These are phyloP conservation scores for Camelina laxa DNA, from an alignment of 345 rosid species.

Conservation along the genomic window DNA sequence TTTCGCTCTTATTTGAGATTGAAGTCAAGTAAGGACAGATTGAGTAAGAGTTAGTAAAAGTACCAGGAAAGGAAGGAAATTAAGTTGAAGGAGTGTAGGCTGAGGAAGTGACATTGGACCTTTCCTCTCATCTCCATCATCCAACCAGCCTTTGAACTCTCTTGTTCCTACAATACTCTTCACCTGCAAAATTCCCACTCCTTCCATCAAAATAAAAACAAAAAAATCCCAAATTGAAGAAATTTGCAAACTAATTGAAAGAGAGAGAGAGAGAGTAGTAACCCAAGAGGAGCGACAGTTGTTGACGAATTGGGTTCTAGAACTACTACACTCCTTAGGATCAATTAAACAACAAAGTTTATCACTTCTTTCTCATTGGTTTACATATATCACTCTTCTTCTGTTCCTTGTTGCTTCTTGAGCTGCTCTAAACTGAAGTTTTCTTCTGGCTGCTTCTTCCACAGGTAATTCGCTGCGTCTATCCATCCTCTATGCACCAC, in stretches of 20 bases:
- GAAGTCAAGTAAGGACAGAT: background rate
- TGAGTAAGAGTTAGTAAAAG: background rate
- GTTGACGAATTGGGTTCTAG: constrained; percentile 57
- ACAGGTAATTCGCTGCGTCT: constrained; percentile 45
- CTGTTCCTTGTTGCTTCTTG: constrained; percentile 36
- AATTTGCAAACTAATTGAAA: background rate
- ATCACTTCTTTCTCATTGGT: constrained; percentile 3
- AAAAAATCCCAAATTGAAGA: background rate
- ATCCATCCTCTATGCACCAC: constrained; percentile 48
- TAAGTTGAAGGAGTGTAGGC: constrained; percentile 62
- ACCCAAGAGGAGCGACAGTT: constrained; percentile 85
- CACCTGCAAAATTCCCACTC: constrained; percentile 51
- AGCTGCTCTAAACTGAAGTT: constrained; percentile 43
- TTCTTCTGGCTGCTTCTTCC: constrained; percentile 52
- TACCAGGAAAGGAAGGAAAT: constrained; percentile 23
- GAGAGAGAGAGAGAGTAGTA: background rate
- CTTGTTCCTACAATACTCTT: constrained; percentile 75
- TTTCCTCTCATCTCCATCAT: constrained; percentile 67
- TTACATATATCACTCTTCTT: constrained; percentile 16
- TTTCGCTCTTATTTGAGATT: constrained; percentile 48
- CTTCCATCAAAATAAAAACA: background rate
- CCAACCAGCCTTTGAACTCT: constrained; percentile 67
- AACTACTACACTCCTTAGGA: constrained; percentile 65
- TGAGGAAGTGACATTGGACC: constrained; percentile 84
- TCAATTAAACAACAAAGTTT: constrained; percentile 2